Base-by-base conservation (phyloP, 2,329 filamentous ascomycete genomes). In the Thelonectria discophora region DNA sequence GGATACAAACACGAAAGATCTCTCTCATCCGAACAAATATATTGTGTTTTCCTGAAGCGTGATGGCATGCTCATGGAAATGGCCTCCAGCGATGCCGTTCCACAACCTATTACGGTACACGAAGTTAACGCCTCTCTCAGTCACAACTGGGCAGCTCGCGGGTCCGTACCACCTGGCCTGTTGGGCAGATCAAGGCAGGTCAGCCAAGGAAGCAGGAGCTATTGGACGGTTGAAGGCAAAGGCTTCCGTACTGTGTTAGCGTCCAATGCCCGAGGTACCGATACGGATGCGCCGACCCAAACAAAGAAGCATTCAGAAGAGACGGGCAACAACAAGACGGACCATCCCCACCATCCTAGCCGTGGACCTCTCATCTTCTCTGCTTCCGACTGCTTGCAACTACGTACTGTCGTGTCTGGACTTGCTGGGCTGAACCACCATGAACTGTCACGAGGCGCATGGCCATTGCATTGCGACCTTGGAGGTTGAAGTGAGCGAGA, bases 331-430 rank as follows among this genome's bases (percentile, higher is more conserved):
- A 51, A 39, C 42, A 55, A 15, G 51, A 55, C 37, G 37, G 46
- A 40, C 39, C 51, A 49, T 43, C 58, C 47, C 58, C 58, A 55
- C 58, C 52, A 55, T 52, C 51, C 52, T 46, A 46, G 21, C 10
- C 30, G 47, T 46, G 58, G 40, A 50, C 32, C 40, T 39, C 48
- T 46, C 42, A 52, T 47, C 52, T 46, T n/a, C 21, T 51, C 8
- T 17, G 20, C 46, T 55, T 30, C 13, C 51, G 51, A 15, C 52
- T 21, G 20, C 45, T 3, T 24, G 21, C 21, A 24, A 24, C 6
- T 24, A n/a, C n/a, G n/a, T n/a, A 6, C 21, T 24, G 21, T 24
- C 21, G 21, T 24, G 21, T 24, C 21, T 24, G 21, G 21, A 24
- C 21, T 24, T n/a, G n/a, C n/a, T n/a, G n/a, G n/a, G n/a, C n/a